Evolutionary conservation across 2,329 filamentous ascomycete genomes (phyloP).

Genomic region (Epichloe aotearoae): DNA sequence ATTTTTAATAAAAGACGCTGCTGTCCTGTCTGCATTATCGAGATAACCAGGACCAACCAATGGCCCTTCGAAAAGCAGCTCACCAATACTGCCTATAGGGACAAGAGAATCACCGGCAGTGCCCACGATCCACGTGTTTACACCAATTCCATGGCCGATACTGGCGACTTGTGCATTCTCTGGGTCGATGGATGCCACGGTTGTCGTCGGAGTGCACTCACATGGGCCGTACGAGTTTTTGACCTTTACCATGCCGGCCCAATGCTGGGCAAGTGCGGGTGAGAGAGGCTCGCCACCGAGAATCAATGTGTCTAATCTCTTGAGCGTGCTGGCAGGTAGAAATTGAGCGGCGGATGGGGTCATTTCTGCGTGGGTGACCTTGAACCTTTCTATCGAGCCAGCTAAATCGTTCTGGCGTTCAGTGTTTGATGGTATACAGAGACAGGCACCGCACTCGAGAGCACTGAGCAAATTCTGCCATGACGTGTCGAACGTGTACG

Average conservation of each 20-base stretch:
- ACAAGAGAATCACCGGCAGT: slow-evolving; percentile 8
- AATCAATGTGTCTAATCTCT: not conserved
- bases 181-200: not conserved
- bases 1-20: slow-evolving; percentile 11
- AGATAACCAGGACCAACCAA: slow-evolving; percentile 14
- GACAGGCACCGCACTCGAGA: slow-evolving; percentile 5
- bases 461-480: slow-evolving; percentile 3
- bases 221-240: slow-evolving; percentile 4
- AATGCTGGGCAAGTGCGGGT: not conserved
- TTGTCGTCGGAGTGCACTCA: slow-evolving; percentile 2
- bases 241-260: not conserved
- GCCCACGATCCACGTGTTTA: slow-evolving; percentile 12
- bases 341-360: slow-evolving; percentile 3
- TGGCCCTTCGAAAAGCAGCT: slow-evolving; percentile 16
- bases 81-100: slow-evolving; percentile 12
- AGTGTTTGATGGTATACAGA: slow-evolving; percentile 2
- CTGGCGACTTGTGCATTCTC: not conserved
- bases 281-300: not conserved
- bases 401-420: slow-evolving; percentile 1
- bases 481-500: slow-evolving; percentile 6
- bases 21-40: slow-evolving; percentile 11
- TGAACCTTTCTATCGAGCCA: not conserved
- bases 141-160: not conserved
- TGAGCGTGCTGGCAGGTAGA: not conserved
- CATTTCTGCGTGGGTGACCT: not conserved